A percentile compares a stretch with the other conserved stretches of the same genome.
phyloP scores from a whole-genome alignment of 352 stramenopile genomes.

The Globisporangium cederbergense region DNA sequence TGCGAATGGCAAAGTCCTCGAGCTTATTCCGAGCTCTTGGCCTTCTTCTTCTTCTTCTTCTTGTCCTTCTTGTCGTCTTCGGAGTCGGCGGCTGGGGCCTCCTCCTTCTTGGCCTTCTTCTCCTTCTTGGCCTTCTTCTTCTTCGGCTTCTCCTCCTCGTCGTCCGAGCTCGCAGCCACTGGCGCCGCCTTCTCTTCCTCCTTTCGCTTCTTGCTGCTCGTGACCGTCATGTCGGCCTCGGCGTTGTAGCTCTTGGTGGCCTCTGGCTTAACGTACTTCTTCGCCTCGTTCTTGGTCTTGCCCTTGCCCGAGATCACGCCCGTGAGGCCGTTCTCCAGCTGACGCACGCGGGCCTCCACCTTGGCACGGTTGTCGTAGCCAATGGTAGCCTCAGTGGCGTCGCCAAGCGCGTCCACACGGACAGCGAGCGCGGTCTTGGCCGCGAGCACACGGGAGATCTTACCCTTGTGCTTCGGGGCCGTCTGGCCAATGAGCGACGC shows the following conservation, averaged over 20 bases:
- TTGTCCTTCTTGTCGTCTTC: conserved; percentile 44
- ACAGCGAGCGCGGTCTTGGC: conserved; percentile 98
- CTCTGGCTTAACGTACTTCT: conserved; percentile 89
- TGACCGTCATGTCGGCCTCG: conserved; percentile 94
- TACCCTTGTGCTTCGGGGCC: conserved; percentile 99
- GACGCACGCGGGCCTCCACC: conserved; percentile 96
- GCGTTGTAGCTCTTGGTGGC: conserved; percentile 91
- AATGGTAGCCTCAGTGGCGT: conserved; percentile 94
- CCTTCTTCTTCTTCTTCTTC: conserved; percentile 40
- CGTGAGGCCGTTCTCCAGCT: conserved; percentile 95
- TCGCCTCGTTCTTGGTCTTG: conserved; percentile 88
- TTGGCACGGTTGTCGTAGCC: conserved; percentile 97
- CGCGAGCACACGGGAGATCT: conserved; percentile 98
- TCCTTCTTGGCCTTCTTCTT: conserved; percentile 53
- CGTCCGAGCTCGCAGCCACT: conserved; percentile 38
- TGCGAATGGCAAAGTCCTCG: conserved; percentile 8
- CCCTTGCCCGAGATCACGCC: conserved; percentile 81
- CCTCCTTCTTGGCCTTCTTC: conserved; percentile 57
- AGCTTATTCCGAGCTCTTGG: conserved; percentile 21
- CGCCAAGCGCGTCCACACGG: conserved; percentile 98
- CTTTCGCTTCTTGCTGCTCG: conserved; percentile 84
- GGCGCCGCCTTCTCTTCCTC: conserved; percentile 53
- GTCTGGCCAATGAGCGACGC: conserved; percentile 99
- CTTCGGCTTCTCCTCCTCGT: conserved; percentile 71
- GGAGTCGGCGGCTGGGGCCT: conserved; percentile 26